These are phyloP conservation scores for Mycena epipterygia DNA, from an alignment of 768 basidiomycete species.

Conservation along the genomic window DNA sequence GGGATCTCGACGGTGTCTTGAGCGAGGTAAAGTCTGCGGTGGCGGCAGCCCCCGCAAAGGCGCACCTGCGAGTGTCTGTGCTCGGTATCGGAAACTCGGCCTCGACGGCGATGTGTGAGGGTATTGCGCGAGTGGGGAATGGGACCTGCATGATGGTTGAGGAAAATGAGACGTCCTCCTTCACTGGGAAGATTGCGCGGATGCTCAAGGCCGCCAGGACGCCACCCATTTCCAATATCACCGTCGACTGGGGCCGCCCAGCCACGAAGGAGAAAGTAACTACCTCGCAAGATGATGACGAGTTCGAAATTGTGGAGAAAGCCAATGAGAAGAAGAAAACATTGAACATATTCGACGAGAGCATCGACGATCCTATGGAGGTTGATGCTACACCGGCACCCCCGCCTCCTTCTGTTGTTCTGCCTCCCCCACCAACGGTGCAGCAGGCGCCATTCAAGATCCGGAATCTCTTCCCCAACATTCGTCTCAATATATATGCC, in stretches of 20 bases:
- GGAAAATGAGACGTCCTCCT: conserved; percentile 52
- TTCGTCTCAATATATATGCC: conserved; percentile 28
- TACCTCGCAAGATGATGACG: conserved; percentile 16
- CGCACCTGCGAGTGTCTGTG: conserved; percentile 56
- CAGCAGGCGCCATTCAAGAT: conserved; percentile 32
- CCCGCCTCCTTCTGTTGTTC: conserved; percentile 13
- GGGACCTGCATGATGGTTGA: conserved; percentile 56
- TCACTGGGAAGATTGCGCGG: conserved; percentile 54
- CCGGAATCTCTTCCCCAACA: conserved; percentile 25
- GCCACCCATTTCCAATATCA: conserved; percentile 52
- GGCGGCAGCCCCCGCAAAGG: conserved; percentile 32
- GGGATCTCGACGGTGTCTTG: conserved; percentile 31
- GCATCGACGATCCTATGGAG: background rate
- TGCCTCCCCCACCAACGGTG: conserved; percentile 16
- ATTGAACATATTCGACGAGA: conserved; percentile 33
- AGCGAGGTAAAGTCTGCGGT: conserved; percentile 39
- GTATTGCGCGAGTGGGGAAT: conserved; percentile 56
- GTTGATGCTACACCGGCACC: conserved; percentile 8
- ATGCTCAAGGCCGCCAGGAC: conserved; percentile 57
- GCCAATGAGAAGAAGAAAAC: conserved; percentile 10
- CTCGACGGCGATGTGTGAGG: conserved; percentile 56
- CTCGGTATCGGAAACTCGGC: conserved; percentile 59
- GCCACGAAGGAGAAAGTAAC: background rate
- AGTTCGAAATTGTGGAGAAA: conserved; percentile 30
- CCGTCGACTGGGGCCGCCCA: conserved; percentile 52